phyloP scores from a whole-genome alignment of 176 grass and related monocot species.

The Oryza punctata region DNA sequence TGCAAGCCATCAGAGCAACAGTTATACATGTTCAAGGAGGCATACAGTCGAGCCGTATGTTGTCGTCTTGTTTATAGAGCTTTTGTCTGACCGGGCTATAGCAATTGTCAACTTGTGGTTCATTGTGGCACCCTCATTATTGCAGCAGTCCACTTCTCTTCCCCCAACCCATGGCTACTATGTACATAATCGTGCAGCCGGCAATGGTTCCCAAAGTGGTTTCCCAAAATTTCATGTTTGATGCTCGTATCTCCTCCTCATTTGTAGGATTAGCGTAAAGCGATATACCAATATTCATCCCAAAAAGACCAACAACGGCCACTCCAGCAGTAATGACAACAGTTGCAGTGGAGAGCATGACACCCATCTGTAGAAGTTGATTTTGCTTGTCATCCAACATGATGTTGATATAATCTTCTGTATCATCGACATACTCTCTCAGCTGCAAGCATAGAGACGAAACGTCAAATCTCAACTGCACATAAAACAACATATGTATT shows the following conservation, averaged over 20 bases:
- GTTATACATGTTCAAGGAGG: not conserved
- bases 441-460: slow-evolving; percentile 40
- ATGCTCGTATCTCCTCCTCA: not conserved
- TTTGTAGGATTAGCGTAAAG: slow-evolving; percentile 36
- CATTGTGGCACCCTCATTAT: slow-evolving; percentile 31
- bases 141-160: slow-evolving; percentile 74
- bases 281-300: slow-evolving; percentile 70
- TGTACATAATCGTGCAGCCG: slow-evolving; percentile 54
- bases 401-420: slow-evolving; percentile 80
- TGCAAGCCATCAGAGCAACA: not conserved
- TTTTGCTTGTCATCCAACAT: slow-evolving; percentile 78
- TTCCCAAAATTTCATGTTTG: slow-evolving; percentile 65
- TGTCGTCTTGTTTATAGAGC: not conserved
- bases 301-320: slow-evolving; percentile 65
- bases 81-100: not conserved
- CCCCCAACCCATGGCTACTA: slow-evolving; percentile 63
- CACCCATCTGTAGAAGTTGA: slow-evolving; percentile 74
- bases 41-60: not conserved
- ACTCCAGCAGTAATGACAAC: slow-evolving; percentile 69
- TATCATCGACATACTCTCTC: slow-evolving; percentile 74
- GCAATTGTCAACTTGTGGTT: not conserved
- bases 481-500: slow-evolving; percentile 3
- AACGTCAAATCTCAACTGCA: not conserved
- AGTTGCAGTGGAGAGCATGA: slow-evolving; percentile 71
- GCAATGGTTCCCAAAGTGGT: slow-evolving; percentile 55